phyloP scores from a whole-genome alignment of 139 green algal genomes.

The Picochlorum sp. region DNA sequence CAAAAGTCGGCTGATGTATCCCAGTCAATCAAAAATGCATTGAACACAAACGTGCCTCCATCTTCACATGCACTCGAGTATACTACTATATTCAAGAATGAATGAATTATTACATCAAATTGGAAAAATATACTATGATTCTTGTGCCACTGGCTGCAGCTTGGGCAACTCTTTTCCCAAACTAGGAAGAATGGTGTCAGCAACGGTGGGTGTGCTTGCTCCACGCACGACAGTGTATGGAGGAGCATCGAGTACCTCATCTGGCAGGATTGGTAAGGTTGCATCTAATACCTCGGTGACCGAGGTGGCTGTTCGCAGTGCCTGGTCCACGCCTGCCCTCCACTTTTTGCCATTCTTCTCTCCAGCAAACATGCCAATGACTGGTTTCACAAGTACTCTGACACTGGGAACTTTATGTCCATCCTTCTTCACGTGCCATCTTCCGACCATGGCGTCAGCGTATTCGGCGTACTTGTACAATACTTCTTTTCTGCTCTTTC shows the following conservation, averaged over 20 bases:
- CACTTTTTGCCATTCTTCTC: slow-evolving; percentile 52
- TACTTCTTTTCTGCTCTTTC: slow-evolving; percentile 55
- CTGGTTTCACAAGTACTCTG: slow-evolving; percentile 60
- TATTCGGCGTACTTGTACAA: slow-evolving; percentile 65
- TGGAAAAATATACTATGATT: neutral
- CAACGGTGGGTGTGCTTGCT: neutral
- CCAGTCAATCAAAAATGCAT: no score
- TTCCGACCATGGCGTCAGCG: slow-evolving; percentile 57
- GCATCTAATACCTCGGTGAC: slow-evolving; percentile 27
- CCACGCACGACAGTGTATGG: slow-evolving; percentile 5
- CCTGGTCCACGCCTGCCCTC: slow-evolving; percentile 28
- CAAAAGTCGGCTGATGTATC: no score
- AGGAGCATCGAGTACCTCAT: slow-evolving; percentile 44
- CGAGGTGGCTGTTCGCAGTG: slow-evolving; percentile 5
- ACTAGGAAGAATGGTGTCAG: neutral
- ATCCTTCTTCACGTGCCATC: slow-evolving; percentile 33
- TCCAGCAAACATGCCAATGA: slow-evolving; percentile 77
- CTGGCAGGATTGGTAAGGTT: slow-evolving; percentile 31
- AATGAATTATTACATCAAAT: no score
- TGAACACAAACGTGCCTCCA: no score
- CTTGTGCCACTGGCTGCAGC: neutral
- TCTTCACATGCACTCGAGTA: no score
- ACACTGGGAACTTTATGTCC: slow-evolving; percentile 35
- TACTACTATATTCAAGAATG: no score
- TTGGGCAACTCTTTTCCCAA: neutral